Percentiles rank a stretch among this genome's conserved stretches.
These are phyloP conservation scores for Saccharomyces pastorianus DNA, from an alignment of 1,139 yeast genomes.

Conservation along the genomic window DNA sequence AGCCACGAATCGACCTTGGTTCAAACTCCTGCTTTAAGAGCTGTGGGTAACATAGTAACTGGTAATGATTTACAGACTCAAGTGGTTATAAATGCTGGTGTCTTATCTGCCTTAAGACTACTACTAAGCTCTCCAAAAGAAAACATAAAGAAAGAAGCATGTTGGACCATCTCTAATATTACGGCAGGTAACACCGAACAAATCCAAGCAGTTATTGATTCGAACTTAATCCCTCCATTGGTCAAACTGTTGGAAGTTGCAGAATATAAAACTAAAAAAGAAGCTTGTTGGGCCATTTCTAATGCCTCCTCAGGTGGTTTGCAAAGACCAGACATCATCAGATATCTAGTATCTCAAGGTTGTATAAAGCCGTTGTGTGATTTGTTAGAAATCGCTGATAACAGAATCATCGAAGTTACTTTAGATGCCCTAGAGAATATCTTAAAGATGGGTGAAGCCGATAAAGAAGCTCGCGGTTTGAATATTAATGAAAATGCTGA, in stretches of 20 bases:
- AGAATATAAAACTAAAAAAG: slow-evolving; percentile 93
- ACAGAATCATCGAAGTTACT: slow-evolving; percentile 88
- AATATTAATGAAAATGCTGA: slow-evolving; percentile 78
- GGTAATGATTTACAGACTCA: slow-evolving; percentile 96
- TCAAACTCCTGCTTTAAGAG: slow-evolving; percentile 95
- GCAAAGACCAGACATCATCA: slow-evolving; percentile 84
- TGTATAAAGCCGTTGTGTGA: slow-evolving; percentile 97
- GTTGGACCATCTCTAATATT: slow-evolving; percentile 97
- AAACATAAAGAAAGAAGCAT: slow-evolving; percentile 90
- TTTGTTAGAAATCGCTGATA: slow-evolving; percentile 76
- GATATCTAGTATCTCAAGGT: slow-evolving; percentile 87
- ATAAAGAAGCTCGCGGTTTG: slow-evolving; percentile 66
- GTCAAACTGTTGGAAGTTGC: slow-evolving; percentile 71
- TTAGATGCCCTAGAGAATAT: slow-evolving; percentile 92
- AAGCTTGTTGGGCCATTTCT: slow-evolving; percentile 99
- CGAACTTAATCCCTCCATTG: slow-evolving; percentile 87
- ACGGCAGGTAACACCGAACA: slow-evolving; percentile 96
- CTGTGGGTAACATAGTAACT: slow-evolving; percentile 95
- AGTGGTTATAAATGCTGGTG: slow-evolving; percentile 88
- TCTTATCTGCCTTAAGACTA: slow-evolving; percentile 74
- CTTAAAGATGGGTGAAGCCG: slow-evolving; percentile 87
- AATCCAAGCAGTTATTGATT: slow-evolving; percentile 93
- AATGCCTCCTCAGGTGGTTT: slow-evolving; percentile 96
- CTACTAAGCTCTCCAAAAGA: slow-evolving; percentile 81
- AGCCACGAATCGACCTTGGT: slow-evolving; percentile 77